A percentile compares a stretch with the other conserved stretches of the same genome.
Evolutionary conservation across 2,329 filamentous ascomycete genomes (phyloP).

Genomic region (Pseudogymnoascus sp.): DNA sequence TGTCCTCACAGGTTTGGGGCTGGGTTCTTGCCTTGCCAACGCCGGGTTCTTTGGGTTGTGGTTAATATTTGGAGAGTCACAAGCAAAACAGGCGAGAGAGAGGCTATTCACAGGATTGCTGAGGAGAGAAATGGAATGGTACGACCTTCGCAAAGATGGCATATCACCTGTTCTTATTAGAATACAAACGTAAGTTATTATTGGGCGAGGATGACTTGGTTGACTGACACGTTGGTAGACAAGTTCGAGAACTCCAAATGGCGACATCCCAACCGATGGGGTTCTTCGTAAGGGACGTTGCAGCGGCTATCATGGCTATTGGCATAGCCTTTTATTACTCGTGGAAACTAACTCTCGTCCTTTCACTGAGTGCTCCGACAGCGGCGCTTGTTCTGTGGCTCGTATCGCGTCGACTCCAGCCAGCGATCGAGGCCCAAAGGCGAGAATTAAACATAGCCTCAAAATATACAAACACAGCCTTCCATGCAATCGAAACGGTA

Average conservation of each 20-base stretch:
- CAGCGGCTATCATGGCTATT: constrained; percentile 60
- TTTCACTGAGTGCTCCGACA: constrained; percentile 65
- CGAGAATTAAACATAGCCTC: constrained; percentile 60
- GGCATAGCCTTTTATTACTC: constrained; percentile 69
- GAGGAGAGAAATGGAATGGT: constrained; percentile 73
- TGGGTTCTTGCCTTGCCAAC: constrained; percentile 59
- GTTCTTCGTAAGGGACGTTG: constrained; percentile 53
- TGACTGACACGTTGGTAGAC: constrained; percentile 42
- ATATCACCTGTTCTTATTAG: constrained; percentile 63
- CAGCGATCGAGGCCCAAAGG: constrained; percentile 63
- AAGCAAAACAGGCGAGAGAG: constrained; percentile 59
- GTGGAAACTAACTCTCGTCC: constrained; percentile 76
- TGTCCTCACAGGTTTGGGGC: constrained; percentile 56
- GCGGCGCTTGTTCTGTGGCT: constrained; percentile 53
- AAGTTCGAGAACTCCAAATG: constrained; percentile 73
- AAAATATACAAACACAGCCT: constrained; percentile 61
- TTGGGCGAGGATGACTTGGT: neutral
- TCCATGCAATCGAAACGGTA: constrained; percentile 72
- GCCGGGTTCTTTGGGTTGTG: constrained; percentile 62
- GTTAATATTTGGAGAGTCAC: constrained; percentile 72
- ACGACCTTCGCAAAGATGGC: constrained; percentile 65
- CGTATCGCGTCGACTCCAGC: constrained; percentile 53
- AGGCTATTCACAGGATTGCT: constrained; percentile 62
- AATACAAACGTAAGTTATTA: constrained; percentile 59
- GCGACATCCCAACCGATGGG: constrained; percentile 76